Base-by-base conservation (phyloP, 1,284 basidiomycete genomes). In the Leccinum subrobustum region DNA sequence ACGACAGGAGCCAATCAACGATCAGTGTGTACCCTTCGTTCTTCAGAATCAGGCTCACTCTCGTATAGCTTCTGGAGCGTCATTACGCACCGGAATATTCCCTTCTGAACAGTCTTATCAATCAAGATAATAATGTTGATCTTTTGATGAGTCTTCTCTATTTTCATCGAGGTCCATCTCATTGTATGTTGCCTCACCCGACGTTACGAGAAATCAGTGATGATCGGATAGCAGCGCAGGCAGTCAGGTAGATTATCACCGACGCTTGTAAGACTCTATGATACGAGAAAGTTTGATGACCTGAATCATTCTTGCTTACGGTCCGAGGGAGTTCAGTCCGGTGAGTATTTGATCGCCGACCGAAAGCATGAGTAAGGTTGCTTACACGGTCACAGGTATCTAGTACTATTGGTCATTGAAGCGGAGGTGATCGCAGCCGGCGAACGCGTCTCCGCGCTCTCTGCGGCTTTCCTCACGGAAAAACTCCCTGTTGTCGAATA, bases 381-480 rank as follows among this genome's bases (percentile, higher is more conserved):
- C 33, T 33, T 12, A 33, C 31, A 33, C 29, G 29, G 29, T 29
- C 29, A 29, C 29, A 29, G 27, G 25, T 25, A 25, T 25, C 23
- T 25, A 25, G 27, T 9, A 9, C 29, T 29, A 29, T 29, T 33
- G 31, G 31, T 12, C 31, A 33, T 31, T 4, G 29, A 29, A 29
- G 29, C 8, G 29, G 68, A 71, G 33, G 69, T 60, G 4, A 70
- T 68, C 4, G 56, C 63, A 6, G 63, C 57, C 16, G 69, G 69
- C 2, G 67, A 71, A 54, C 66, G 60, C 33, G 51, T 69, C 39
- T 31, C 61, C 2, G 57, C 48, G 1, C 66, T 69, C 52, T 2
- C 53, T 11, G 58, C 52, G 35, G 29, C 55, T 6, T 68, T 63
- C 27, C 48, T 68, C n/a, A 29, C 66, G 4, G 62, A 69, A 4